Conservation (phyloP, 306 rosid species). For the Abrus precatorius region DNA sequence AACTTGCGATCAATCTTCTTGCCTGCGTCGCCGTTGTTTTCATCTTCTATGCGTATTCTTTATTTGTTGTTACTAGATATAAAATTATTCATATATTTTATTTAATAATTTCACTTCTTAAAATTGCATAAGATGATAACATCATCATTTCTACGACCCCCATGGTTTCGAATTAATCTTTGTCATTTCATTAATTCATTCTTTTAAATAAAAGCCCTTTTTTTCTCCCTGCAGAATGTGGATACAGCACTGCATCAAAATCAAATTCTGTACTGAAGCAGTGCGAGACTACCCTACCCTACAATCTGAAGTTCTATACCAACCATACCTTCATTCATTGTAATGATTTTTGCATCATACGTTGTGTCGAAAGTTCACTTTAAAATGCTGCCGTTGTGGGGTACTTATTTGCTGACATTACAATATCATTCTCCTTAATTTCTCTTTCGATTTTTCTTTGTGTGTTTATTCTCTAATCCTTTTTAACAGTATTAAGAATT, state of each 20-base stretch:
- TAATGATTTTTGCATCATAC: conserved; percentile 19
- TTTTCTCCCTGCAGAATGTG: not conserved
- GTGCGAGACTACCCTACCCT: conserved; percentile 32
- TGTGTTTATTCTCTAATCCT: no score
- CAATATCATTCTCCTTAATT: not conserved
- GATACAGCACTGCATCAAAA: conserved; percentile 2
- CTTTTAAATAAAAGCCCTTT: not conserved
- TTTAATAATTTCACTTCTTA: not conserved
- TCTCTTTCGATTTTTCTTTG: not conserved
- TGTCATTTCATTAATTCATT: not conserved
- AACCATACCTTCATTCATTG: not conserved
- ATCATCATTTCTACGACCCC: not conserved
- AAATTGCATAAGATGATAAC: not conserved
- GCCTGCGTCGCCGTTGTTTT: not conserved
- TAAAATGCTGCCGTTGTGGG: not conserved
- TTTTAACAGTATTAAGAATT: no score
- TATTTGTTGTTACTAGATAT: not conserved
- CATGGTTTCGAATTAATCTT: not conserved
- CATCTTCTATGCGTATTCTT: not conserved
- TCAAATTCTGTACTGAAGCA: not conserved
- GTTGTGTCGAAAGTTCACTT: conserved; percentile 1
- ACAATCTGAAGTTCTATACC: conserved; percentile 5
- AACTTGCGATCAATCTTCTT: not conserved
- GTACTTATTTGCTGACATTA: conserved; percentile 1
- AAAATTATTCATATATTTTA: not conserved